Percentiles rank a stretch among this genome's conserved stretches.
These are phyloP conservation scores for Posidonia oceanica DNA, from an alignment of 116 monocot species.

Conservation along the genomic window DNA sequence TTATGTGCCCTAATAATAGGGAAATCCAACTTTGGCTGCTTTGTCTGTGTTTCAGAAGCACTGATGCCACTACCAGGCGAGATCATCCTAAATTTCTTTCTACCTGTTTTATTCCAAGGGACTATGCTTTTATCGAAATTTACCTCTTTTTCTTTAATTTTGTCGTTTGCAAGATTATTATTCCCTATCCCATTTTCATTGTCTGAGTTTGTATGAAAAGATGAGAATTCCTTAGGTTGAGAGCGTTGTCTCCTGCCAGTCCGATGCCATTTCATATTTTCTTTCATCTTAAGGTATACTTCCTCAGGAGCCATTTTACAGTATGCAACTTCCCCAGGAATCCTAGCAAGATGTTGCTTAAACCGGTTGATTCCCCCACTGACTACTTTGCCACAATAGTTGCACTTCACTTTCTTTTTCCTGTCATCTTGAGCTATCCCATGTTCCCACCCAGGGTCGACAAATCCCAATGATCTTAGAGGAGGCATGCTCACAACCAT, in stretches of 20 bases:
- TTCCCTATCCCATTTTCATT: conserved; percentile 19
- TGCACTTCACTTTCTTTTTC: conserved; percentile 57
- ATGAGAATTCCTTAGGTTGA: conserved; percentile 21
- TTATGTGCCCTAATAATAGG: conserved; percentile 2
- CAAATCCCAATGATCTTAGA: conserved; percentile 35
- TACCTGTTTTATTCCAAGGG: neutral
- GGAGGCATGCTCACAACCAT: conserved; percentile 13
- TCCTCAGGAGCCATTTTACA: conserved; percentile 62
- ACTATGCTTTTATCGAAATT: conserved; percentile 6
- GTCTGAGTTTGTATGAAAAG: conserved; percentile 21
- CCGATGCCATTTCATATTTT: conserved; percentile 58
- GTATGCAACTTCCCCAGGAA: conserved; percentile 57
- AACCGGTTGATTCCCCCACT: conserved; percentile 61
- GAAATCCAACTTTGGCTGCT: conserved; percentile 10
- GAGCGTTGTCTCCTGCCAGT: conserved; percentile 30
- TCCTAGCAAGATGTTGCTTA: conserved; percentile 58
- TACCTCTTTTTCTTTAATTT: conserved; percentile 8
- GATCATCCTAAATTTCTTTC: conserved; percentile 17
- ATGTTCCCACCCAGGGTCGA: conserved; percentile 64
- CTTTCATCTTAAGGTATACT: conserved; percentile 58
- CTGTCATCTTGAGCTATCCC: conserved; percentile 43
- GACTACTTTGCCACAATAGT: conserved; percentile 49
- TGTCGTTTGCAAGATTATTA: conserved; percentile 12
- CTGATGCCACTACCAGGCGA: conserved; percentile 23
- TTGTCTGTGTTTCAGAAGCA: conserved; percentile 14